Evolutionary conservation across 495 filamentous ascomycete species (phyloP), one percentile per base, ranked within the genome.

Genomic region (Penicillium maclennaniae): DNA sequence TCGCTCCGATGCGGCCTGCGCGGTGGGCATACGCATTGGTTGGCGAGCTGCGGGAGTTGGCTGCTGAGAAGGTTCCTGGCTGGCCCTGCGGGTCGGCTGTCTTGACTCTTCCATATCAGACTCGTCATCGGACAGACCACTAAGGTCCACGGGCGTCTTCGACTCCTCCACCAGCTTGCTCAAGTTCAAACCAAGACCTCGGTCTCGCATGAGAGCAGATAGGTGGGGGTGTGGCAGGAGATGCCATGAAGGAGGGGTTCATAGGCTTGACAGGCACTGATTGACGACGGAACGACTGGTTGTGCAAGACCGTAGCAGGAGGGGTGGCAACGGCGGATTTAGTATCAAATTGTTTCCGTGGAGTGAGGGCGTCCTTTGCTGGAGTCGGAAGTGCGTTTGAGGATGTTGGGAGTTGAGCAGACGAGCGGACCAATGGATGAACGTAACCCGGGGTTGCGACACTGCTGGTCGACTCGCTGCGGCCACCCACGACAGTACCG

Each of bases 211-310:
- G 48, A 89, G 66, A 10, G 80, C 79, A 28, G 88, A 91, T 12
- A 96, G 77, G 66, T 90, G 81, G 7, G 91, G 91, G 91, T 3
- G 84, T 84, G n/a, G 81, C 80, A 14, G 83, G 72, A 12, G 89
- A 89, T 17, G 79, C 79, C 21, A 61, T 54, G 56, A 72, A 73
- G 0, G 63, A 52, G 1, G 63, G 59, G 27, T 62, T 62, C 1
- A 51, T 26, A 10, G 53, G 26, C 26, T 60, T 64, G 40, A 57
- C 53, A 4, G 49, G 40, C 28, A 43, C 51, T 4, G 61, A 39
- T 46, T 38, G 55, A 14, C 45, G 57, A 20, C 43, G 62, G 5
- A 57, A 49, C 17, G 52, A 47, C 7, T 26, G 45, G 16, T 50
- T 31, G 12, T 45, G 49, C 17, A 53, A 51, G 31, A 47, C 56